A percentile compares a stretch with the other conserved stretches of the same genome.
Evolutionary conservation across 768 basidiomycete genomes (phyloP).

Genomic region (Melanogaster broomeanus): DNA sequence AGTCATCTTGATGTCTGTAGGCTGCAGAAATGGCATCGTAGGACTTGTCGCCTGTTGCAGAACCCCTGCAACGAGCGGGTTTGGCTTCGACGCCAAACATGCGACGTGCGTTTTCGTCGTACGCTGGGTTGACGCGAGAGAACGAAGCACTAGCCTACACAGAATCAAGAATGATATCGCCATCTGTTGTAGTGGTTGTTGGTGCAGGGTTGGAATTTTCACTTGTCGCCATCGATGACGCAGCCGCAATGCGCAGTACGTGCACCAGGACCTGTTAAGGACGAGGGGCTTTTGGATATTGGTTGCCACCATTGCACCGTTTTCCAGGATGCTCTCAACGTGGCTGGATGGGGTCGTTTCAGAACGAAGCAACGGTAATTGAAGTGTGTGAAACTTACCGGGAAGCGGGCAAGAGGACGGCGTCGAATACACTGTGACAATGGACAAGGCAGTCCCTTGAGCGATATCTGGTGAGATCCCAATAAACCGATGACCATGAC

Average conservation of each 20-base stretch:
- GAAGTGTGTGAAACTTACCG: too few species aligned
- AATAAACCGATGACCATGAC: too few species aligned
- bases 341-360: too few species aligned
- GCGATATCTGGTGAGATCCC: too few species aligned
- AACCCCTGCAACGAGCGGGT: conserved; percentile 17
- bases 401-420: too few species aligned
- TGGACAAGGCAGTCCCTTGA: too few species aligned
- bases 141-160: conserved; percentile 31
- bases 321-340: conserved; percentile 34
- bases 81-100: conserved; percentile 19
- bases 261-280: too few species aligned
- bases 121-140: conserved; percentile 28
- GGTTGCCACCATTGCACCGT: conserved; percentile 33
- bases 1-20: conserved; percentile 22
- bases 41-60: conserved; percentile 17
- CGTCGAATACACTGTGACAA: too few species aligned
- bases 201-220: conserved; percentile 30
- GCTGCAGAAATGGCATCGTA: conserved; percentile 18
- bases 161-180: conserved; percentile 25
- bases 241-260: too few species aligned
- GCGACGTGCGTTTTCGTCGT: too few species aligned
- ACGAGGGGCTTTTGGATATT: too few species aligned
- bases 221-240: conserved; percentile 25
- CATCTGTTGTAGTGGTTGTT: conserved; percentile 20
- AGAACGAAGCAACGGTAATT: too few species aligned